Evolutionary conservation across 139 green algal genomes (phyloP).

Genomic region (Chlamydomonas sphaeroides): DNA sequence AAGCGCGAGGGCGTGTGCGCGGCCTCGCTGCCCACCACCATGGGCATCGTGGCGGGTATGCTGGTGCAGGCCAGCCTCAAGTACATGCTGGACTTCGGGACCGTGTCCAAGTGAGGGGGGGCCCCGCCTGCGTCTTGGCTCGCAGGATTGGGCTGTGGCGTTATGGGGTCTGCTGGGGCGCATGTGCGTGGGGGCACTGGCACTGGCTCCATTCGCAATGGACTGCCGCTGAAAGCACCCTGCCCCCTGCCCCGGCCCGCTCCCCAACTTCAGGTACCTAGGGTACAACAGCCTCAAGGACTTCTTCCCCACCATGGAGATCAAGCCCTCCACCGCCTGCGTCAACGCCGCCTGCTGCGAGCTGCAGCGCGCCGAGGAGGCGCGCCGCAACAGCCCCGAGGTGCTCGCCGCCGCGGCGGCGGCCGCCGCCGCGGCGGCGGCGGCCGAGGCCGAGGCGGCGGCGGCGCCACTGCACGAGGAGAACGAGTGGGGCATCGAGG

Average conservation of each 20-base stretch:
- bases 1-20: slow-evolving; percentile 98
- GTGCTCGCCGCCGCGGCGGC: slow-evolving; percentile 53
- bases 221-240: background rate
- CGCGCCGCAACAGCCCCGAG: slow-evolving; percentile 35
- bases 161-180: no score
- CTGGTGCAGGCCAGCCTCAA: slow-evolving; percentile 97
- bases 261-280: slow-evolving; percentile 63
- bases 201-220: no score
- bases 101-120: slow-evolving; percentile 51
- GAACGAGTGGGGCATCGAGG: slow-evolving; percentile 93
- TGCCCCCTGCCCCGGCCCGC: background rate
- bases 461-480: slow-evolving; percentile 77
- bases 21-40: slow-evolving; percentile 96
- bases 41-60: slow-evolving; percentile 96
- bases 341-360: slow-evolving; percentile 60
- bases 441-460: slow-evolving; percentile 51
- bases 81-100: slow-evolving; percentile 91
- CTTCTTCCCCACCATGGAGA: slow-evolving; percentile 95
- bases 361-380: slow-evolving; percentile 1
- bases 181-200: no score
- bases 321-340: slow-evolving; percentile 89
- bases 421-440: slow-evolving; percentile 45
- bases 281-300: slow-evolving; percentile 94
- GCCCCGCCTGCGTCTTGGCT: no score
- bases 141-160: no score